Base-by-base conservation (phyloP, 2,329 filamentous ascomycete species). In the Coleophoma cylindrospora region DNA sequence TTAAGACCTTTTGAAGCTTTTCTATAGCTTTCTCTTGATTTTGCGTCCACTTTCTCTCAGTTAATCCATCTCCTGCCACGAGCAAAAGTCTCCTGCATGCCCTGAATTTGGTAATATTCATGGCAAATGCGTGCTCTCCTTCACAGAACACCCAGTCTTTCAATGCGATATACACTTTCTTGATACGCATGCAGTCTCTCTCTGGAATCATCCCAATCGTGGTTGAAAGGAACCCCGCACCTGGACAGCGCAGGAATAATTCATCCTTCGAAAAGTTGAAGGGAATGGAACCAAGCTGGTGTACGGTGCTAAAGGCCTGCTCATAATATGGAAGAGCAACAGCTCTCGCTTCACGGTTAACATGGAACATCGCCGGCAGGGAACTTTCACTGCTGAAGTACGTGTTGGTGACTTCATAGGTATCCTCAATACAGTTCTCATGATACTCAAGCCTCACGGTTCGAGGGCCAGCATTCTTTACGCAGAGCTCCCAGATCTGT, bases 211-310 rank as follows among this genome's bases (percentile, higher is more conserved):
- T 14, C 1, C 33, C 14, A 32, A 49, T 34, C 8, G 51, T 33
- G 1, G 36, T 34, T 14, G 14, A 15, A 17, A 57, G 43, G 21
- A 52, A 10, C 9, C n/a, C 14, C 12, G 10, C 12, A 22, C 47
- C 49, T 3, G 14, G 11, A 22, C 43, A 49, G 33, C 49, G 47
- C 12, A 60, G 21, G 46, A 55, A 52, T 10, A 60, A 37, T 13
- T 45, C 45, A 27, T 57, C 54, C 15, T 21, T 43, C 3, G 44
- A 34, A 27, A 50, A 57, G 43, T 57, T 53, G 37, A 57, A 50
- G 11, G 38, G 47, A 27, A 14, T 21, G 27, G 33, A 49, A 19
- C 7, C 14, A 27, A 21, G 12, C 8, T 22, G 8, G n/a, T 7
- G 12, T 19, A 19, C 19, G 12, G 34, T 37, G 22, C 6, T 19